phyloP scores from a whole-genome alignment of 164 flowering plant genomes.

The Berberis vulgaris region DNA sequence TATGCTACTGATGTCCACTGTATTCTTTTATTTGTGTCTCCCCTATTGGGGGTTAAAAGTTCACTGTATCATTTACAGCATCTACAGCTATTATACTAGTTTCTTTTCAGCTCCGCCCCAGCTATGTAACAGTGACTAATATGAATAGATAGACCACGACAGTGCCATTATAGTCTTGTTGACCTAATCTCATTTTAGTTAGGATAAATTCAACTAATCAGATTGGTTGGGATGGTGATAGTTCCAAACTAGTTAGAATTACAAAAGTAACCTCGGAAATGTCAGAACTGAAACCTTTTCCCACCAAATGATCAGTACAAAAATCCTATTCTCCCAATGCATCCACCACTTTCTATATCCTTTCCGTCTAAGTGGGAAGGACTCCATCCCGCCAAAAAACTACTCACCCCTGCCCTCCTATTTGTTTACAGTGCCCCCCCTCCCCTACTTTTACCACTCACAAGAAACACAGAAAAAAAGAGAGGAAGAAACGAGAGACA shows the following conservation, averaged over 20 bases:
- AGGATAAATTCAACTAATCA: no score
- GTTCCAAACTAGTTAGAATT: background rate
- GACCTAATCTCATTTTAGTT: no score
- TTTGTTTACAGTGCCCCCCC: background rate
- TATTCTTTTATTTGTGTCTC: background rate
- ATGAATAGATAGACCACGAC: no score
- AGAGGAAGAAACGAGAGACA: conserved; percentile 11
- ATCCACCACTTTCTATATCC: conserved; percentile 1
- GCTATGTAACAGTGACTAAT: no score
- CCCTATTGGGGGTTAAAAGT: background rate
- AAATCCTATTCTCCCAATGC: conserved; percentile 11
- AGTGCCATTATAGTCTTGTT: no score
- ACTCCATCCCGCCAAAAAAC: conserved; percentile 41
- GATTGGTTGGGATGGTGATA: no score
- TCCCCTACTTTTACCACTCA: background rate
- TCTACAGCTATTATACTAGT: background rate
- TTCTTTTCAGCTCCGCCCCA: background rate
- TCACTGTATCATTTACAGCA: background rate
- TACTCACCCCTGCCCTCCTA: background rate
- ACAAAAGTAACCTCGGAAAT: conserved; percentile 16
- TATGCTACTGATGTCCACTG: no score
- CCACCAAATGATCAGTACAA: conserved; percentile 3
- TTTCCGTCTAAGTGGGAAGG: conserved; percentile 3
- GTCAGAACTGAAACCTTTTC: conserved; percentile 8
- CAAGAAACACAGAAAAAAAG: background rate